Evolutionary conservation across 768 basidiomycete species (phyloP).

Genomic region (Austroboletus eburneus): DNA sequence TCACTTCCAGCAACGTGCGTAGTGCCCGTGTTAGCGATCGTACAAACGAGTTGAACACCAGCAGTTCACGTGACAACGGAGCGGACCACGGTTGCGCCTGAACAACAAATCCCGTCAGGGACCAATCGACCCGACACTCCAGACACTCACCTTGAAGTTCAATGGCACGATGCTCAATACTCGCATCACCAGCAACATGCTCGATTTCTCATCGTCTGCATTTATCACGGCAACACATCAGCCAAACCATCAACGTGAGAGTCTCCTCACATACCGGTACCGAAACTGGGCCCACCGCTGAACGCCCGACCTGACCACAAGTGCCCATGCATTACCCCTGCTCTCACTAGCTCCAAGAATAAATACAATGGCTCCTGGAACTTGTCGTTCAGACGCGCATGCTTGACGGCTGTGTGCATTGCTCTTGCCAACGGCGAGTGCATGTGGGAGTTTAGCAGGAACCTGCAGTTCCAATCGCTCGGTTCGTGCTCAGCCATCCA

Average conservation of each 20-base stretch:
- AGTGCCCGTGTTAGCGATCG: conserved; percentile 87
- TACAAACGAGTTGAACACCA: conserved; percentile 98
- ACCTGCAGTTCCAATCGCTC: conserved; percentile 45
- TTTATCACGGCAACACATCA: conserved; percentile 18
- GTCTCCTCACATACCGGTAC: conserved; percentile 56
- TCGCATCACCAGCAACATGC: conserved; percentile 95
- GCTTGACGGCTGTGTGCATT: conserved; percentile 77
- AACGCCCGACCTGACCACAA: conserved; percentile 84
- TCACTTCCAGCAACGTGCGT: conserved; percentile 85
- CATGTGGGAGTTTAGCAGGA: conserved; percentile 82
- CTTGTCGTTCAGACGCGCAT: conserved; percentile 88
- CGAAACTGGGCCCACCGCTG: conserved; percentile 94
- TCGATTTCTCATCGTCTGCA: conserved; percentile 87
- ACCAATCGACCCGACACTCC: conserved; percentile 18
- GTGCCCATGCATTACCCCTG: conserved; percentile 96
- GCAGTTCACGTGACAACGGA: conserved; percentile 90
- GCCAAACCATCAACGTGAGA: conserved; percentile 29
- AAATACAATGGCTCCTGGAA: conserved; percentile 96
- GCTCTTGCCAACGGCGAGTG: conserved; percentile 90
- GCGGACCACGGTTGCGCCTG: conserved; percentile 93
- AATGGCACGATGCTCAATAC: conserved; percentile 93
- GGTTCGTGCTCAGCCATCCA: conserved; percentile 4
- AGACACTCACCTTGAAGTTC: conserved; percentile 85
- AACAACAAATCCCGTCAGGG: conserved; percentile 10
- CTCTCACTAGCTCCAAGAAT: conserved; percentile 91